Base-by-base conservation (phyloP, 129 eudicot genomes). In the Pseudognaphalium luteoalbum region DNA sequence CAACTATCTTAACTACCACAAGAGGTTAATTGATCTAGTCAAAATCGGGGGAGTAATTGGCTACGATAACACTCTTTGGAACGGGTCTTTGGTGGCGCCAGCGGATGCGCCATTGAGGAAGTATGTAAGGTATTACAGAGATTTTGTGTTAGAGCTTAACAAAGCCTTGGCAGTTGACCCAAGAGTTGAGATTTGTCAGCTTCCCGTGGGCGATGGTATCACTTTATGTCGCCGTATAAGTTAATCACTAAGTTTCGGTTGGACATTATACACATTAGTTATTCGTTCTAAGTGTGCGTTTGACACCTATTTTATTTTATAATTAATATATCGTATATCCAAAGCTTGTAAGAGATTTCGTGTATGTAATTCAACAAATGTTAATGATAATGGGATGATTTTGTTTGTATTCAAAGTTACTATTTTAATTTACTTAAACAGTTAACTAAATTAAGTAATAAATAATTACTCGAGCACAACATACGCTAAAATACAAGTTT, bases 81-180 rank as follows among this genome's bases (percentile, higher is more conserved):
- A 70, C 4, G 81, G 81, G 37, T 78, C 81, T 30, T 69, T 78
- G 63, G 81, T 70, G 34, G 82, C 82, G 0, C 82, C 82, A 7
- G 66, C 77, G 2, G 82, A 78, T 7, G 82, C 82, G 10, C 82
- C 82, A 22, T 30, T 78, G 1, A 34, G 77, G 19, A 78, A 71
- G 72, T 78, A 71, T 35, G 82, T 71, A 7, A 71, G 77, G 33
- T 78, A 78, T 62, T 78, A 78, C 56, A 78, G 81, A 70, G 82
- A 78, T 28, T 78, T 78, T 30, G 82, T 79, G 59, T 17, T 79
- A 25, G 82, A 71, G 72, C 82, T 79, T 37, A 79, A 79, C 73
- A 79, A 71, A 72, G 78, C 82, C 6, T 76, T 76, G 33, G 80
- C 73, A 6, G 39, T 51, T 51, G 80, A 76, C 21, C 15, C 80